A percentile compares a stretch with the other conserved stretches of the same genome.
Evolutionary conservation across 1,284 basidiomycete genomes (phyloP).

Genomic region (Xerocomus cyaneibrunnescens): DNA sequence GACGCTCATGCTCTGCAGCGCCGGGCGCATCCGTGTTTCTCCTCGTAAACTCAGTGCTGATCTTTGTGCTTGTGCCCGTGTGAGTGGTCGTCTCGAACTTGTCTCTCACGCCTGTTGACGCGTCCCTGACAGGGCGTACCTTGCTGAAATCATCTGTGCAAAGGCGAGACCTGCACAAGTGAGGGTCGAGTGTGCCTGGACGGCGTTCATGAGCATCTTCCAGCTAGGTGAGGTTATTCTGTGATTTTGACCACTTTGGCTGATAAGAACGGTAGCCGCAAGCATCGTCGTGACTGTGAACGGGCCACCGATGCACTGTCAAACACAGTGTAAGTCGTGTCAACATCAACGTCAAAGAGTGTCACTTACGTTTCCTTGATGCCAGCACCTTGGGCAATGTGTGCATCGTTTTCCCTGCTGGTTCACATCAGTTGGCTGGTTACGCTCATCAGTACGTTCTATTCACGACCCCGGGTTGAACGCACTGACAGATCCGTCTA

Average conservation of each 20-base stretch:
- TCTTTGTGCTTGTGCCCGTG: slow-evolving; percentile 47
- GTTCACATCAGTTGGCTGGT: slow-evolving; percentile 56
- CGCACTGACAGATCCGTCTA: slow-evolving; percentile 28
- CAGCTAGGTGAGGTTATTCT: slow-evolving; percentile 44
- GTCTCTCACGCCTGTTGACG: background rate
- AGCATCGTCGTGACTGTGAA: slow-evolving; percentile 47
- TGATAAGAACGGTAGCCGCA: slow-evolving; percentile 37
- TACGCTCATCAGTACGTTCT: slow-evolving; percentile 48
- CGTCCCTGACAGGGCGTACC: slow-evolving; percentile 24
- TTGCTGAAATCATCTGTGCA: slow-evolving; percentile 41
- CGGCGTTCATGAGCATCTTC: slow-evolving; percentile 45
- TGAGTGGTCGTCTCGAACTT: slow-evolving; percentile 35
- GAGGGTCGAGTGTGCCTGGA: slow-evolving; percentile 55
- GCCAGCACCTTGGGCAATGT: slow-evolving; percentile 45
- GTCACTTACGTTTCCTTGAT: slow-evolving; percentile 4
- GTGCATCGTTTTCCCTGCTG: slow-evolving; percentile 53
- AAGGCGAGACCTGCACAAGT: slow-evolving; percentile 42
- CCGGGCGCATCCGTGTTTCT: slow-evolving; percentile 51
- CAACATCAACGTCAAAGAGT: background rate
- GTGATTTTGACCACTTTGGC: background rate
- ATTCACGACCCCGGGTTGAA: background rate
- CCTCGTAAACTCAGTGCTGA: slow-evolving; percentile 47
- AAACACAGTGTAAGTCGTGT: slow-evolving; percentile 35
- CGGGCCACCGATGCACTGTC: slow-evolving; percentile 41
- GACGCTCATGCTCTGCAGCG: slow-evolving; percentile 33